Base-by-base conservation (phyloP, 192 early-diverging fungal species). In the Dissophora globulifera region DNA sequence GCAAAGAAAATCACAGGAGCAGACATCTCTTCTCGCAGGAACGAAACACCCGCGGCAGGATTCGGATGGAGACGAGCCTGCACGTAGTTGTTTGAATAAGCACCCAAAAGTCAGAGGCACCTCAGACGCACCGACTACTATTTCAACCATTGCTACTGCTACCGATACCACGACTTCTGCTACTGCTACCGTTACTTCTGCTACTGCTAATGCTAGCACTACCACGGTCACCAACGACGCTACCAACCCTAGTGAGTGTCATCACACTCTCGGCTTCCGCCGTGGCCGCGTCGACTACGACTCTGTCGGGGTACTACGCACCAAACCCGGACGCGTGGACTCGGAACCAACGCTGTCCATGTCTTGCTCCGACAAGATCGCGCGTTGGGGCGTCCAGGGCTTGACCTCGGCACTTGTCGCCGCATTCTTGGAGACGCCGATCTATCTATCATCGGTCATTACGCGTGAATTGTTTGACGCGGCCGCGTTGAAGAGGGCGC, bases 291-390 rank as follows among this genome's bases (percentile, higher is more conserved):
- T 83, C 31, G 83, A 85, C 46, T 90, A 86, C 61, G 62, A 76
- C 19, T 43, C 78, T 12, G 58, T 89, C 0, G 92, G 92, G 0
- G 82, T 85, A 6, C 50, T 93, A 64, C 81, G 93, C 55, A 94
- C 93, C 10, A 94, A 94, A 67, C 93, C 93, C 22, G 86, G 86
- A 11, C 78, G 93, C 19, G 63, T 84, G 4, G 93, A 94, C 80
- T 84, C 91, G 17, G 92, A 93, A 25, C 86, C 87, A 35, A 89
- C 87, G 13, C 20, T 84, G 19, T 90, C 81, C 52, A 93, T 93
- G 92, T 91, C 89, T 6, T 93, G 91, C 68, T 94, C 92, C 69
- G 96, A 98, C 82, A 98, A 98, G 75, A 85, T 98, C 15, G 92
- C 93, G 0, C 87, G 86, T 30, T 98, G 96, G 96, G 91, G 86